Evolutionary conservation across 2,329 filamentous ascomycete species (phyloP).

Genomic region (Acephala macrosclerotiorum): DNA sequence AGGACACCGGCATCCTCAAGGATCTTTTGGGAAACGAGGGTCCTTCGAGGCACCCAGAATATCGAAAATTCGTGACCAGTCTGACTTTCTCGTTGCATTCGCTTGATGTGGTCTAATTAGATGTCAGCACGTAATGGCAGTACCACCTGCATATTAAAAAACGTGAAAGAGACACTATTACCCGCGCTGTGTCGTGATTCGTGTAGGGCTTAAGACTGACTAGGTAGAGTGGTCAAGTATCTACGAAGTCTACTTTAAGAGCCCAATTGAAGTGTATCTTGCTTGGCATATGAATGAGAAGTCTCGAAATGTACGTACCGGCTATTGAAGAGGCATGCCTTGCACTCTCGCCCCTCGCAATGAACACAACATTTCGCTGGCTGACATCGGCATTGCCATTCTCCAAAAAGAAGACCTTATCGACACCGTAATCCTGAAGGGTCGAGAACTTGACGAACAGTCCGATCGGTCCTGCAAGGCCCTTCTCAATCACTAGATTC

Average conservation of each 20-base stretch:
- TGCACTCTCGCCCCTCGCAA: constrained; percentile 88
- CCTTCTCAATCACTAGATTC: constrained; percentile 92
- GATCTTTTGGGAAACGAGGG: constrained; percentile 87
- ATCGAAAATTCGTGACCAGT: constrained; percentile 96
- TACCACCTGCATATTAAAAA: constrained; percentile 48
- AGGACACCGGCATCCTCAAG: constrained; percentile 93
- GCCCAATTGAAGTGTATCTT: constrained; percentile 47
- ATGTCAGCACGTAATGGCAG: constrained; percentile 67
- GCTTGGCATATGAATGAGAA: not conserved
- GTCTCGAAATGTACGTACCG: constrained; percentile 60
- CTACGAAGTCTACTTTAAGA: constrained; percentile 68
- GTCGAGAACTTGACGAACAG: constrained; percentile 95
- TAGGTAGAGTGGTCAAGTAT: constrained; percentile 59
- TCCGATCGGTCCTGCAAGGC: constrained; percentile 87
- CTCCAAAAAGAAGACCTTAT: constrained; percentile 96
- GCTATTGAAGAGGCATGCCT: constrained; percentile 86
- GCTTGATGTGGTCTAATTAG: constrained; percentile 83
- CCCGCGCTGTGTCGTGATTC: constrained; percentile 46
- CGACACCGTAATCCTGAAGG: constrained; percentile 95
- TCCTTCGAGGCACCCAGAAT: constrained; percentile 94
- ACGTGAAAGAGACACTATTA: constrained; percentile 50
- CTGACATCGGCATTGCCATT: constrained; percentile 94
- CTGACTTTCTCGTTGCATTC: constrained; percentile 85
- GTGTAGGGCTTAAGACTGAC: constrained; percentile 65
- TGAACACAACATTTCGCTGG: constrained; percentile 94